Percentiles rank a stretch among this genome's conserved stretches.
These are phyloP conservation scores for Eucalyptus urophylla DNA, from an alignment of 345 rosid species.

Conservation along the genomic window DNA sequence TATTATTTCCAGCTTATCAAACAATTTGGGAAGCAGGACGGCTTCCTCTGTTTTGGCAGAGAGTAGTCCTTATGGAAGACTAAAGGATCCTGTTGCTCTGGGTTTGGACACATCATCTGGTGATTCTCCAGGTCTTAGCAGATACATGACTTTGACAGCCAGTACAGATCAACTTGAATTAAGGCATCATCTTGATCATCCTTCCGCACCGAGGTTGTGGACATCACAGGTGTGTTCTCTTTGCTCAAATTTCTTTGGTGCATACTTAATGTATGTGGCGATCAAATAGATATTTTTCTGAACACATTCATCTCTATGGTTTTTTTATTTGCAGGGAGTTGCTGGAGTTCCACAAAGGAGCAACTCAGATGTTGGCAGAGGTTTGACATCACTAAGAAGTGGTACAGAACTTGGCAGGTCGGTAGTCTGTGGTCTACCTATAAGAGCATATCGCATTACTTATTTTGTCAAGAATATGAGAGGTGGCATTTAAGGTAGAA, in stretches of 20 bases:
- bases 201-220: slow-evolving; percentile 45
- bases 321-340: slow-evolving; percentile 17
- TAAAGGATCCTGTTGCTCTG: slow-evolving; percentile 16
- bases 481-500: background rate
- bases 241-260: background rate
- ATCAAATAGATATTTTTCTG: slow-evolving; percentile 27
- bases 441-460: background rate
- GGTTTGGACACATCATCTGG: slow-evolving; percentile 12
- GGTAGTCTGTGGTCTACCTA: background rate
- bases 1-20: slow-evolving; percentile 28
- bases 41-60: slow-evolving; percentile 31
- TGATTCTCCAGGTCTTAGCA: slow-evolving; percentile 21
- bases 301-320: background rate
- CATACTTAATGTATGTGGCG: slow-evolving; percentile 22
- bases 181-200: slow-evolving; percentile 26
- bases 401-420: slow-evolving; percentile 69
- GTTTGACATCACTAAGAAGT: slow-evolving; percentile 37
- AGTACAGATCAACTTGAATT: slow-evolving; percentile 31
- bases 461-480: background rate
- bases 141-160: slow-evolving; percentile 11
- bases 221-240: slow-evolving; percentile 33
- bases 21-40: slow-evolving; percentile 22
- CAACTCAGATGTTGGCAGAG: slow-evolving; percentile 31
- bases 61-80: slow-evolving; percentile 31
- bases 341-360: slow-evolving; percentile 31